phyloP scores from a whole-genome alignment of 345 rosid genomes.

The Punica granatum region DNA sequence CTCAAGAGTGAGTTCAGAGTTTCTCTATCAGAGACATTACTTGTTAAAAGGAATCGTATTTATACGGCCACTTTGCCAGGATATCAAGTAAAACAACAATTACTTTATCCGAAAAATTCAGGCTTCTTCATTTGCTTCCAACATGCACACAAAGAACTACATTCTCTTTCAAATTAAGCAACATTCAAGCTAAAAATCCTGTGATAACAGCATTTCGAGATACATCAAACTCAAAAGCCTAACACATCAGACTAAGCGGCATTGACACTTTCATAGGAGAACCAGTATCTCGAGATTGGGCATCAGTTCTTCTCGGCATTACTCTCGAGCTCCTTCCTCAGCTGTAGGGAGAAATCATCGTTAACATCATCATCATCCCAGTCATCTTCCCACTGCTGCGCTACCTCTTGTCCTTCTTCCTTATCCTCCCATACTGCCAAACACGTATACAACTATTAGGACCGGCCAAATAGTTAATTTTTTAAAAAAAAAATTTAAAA shows the following conservation, averaged over 20 bases:
- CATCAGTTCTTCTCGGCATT: conserved; percentile 40
- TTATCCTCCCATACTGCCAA: conserved; percentile 65
- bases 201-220: neutral
- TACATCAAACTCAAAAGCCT: neutral
- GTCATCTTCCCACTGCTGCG: conserved; percentile 94
- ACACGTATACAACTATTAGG: too few relatives aligned
- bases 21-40: too few relatives aligned
- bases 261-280: neutral
- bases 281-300: neutral
- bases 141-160: neutral
- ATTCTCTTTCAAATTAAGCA: neutral
- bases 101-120: too few relatives aligned
- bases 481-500: too few relatives aligned
- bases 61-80: too few relatives aligned
- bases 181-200: neutral
- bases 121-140: neutral
- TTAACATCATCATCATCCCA: conserved; percentile 95
- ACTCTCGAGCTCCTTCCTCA: conserved; percentile 73
- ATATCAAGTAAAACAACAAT: too few relatives aligned
- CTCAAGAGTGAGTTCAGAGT: too few relatives aligned
- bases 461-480: too few relatives aligned
- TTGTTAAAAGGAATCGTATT: too few relatives aligned
- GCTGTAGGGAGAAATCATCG: conserved; percentile 85
- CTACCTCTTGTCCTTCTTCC: conserved; percentile 67
- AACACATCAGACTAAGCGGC: neutral